These are phyloP conservation scores for Rhodotorula kratochvilovae DNA, from an alignment of 768 basidiomycete genomes.

Conservation along the genomic window DNA sequence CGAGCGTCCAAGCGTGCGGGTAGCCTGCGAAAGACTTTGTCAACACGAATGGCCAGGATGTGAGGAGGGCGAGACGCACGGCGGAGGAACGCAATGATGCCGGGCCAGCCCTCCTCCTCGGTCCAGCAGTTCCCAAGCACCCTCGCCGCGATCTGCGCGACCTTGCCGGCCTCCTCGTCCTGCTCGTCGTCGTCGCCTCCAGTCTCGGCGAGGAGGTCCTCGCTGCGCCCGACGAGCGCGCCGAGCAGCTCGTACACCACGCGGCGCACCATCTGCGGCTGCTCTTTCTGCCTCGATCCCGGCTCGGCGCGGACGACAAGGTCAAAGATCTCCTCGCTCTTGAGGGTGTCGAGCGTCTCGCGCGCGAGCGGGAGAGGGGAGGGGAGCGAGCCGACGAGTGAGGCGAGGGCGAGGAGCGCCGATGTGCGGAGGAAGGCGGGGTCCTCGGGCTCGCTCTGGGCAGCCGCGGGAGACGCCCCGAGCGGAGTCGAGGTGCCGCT, in stretches of 20 bases:
- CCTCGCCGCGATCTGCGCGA: constrained; percentile 1
- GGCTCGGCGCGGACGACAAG: constrained; percentile 8
- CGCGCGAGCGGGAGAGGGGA: constrained; percentile 20
- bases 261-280: constrained; percentile 24
- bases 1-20: constrained; percentile 32
- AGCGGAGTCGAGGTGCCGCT: neutral
- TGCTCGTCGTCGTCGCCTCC: neutral
- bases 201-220: constrained; percentile 15
- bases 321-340: constrained; percentile 19
- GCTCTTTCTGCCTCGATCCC: neutral
- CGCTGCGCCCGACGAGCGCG: constrained; percentile 7
- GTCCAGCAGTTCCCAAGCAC: constrained; percentile 35
- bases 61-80: constrained; percentile 3
- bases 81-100: constrained; percentile 29
- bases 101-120: constrained; percentile 34
- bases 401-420: constrained; percentile 22
- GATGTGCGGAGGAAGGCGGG: constrained; percentile 31
- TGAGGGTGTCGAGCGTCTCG: constrained; percentile 3
- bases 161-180: neutral
- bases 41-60: too few species aligned
- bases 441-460: constrained; percentile 10
- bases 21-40: neutral
- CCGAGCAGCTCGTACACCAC: constrained; percentile 34
- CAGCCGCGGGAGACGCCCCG: neutral
- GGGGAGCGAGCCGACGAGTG: constrained; percentile 25